Base-by-base conservation (phyloP, 2,329 filamentous ascomycete species). In the Sporothrix pallida region DNA sequence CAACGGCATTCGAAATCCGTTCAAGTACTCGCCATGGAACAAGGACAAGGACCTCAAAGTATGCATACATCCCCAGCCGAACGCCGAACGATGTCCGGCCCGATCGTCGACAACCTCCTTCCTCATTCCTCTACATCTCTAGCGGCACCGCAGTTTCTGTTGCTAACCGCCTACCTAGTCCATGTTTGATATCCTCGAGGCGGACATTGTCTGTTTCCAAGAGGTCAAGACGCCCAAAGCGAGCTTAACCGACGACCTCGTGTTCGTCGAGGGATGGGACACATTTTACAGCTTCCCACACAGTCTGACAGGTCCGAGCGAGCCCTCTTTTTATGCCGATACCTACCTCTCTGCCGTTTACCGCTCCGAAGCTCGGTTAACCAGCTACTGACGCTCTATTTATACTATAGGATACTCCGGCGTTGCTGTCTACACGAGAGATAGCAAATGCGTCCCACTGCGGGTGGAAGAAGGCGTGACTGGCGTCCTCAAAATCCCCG, bases 191-290 rank as follows among this genome's bases (percentile, higher is more conserved):
- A 93, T 92, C 60, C 87, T 99, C 7, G 93, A 96, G 80, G 91
- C 95, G 71, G 96, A 99, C 81, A 96, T 99, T 76, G 90, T 98
- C 20, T 87, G 98, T 74, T 94, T 98, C 85, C 96, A 99, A 81
- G 96, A 98, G 82, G 91, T 94, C 60, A 99, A 98, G 83, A 98
- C 98, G 56, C 96, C 98, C 80, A 88, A 92, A 73, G 97, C 97
- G 80, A 95, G 98, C 78, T 85, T 99, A 1, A 88, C 87, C 56
- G 96, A 98, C 86, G 96, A 98, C 78, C 98, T 98, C 94, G 95
- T 98, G 10, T 85, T 98, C 48, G 90, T 98, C 0, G 90, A 93
- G 0, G 96, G 96, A 13, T 99, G 95, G 95, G 96, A 99, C 80
- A 95, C 95, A 76, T 97, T 92, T 83, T 98, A 98, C 83, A 98